These are phyloP conservation scores for Agaricus blazei DNA, from an alignment of 768 basidiomycete species.

Conservation along the genomic window DNA sequence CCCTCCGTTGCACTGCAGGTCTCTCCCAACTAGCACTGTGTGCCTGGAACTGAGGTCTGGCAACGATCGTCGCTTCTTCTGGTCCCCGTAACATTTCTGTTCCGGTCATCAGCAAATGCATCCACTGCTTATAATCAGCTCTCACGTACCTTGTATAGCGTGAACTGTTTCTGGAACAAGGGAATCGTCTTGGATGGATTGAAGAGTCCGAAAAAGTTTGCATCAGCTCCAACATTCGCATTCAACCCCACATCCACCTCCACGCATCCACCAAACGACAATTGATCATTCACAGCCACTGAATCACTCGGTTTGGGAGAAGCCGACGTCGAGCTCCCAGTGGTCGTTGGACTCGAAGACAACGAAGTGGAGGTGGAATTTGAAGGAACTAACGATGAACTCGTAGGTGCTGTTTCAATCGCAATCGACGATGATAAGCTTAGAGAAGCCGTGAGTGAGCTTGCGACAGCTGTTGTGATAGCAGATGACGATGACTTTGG, in stretches of 20 bases:
- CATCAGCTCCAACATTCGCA: slow-evolving; percentile 36
- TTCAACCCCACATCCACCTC: slow-evolving; percentile 27
- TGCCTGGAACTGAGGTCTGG: background rate
- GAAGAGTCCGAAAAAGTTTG: slow-evolving; percentile 36
- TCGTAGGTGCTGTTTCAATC: too few species aligned
- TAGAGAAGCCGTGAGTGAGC: too few species aligned
- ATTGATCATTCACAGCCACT: background rate
- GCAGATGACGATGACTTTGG: too few species aligned
- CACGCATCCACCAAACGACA: slow-evolving; percentile 25
- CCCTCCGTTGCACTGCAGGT: background rate
- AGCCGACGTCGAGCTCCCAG: too few species aligned
- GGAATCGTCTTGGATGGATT: slow-evolving; percentile 23
- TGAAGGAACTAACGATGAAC: too few species aligned
- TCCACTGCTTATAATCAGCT: background rate
- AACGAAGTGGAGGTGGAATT: too few species aligned
- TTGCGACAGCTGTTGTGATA: too few species aligned
- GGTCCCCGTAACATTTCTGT: slow-evolving; percentile 15
- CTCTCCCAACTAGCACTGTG: background rate
- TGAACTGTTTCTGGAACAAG: slow-evolving; percentile 31
- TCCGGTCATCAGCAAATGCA: background rate
- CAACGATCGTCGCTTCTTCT: background rate
- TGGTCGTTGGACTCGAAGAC: too few species aligned
- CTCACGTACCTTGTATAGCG: slow-evolving; percentile 29
- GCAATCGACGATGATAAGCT: too few species aligned
- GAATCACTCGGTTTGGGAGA: background rate